phyloP scores from a whole-genome alignment of 1,284 basidiomycete genomes.

The Leccinum angustisporum region DNA sequence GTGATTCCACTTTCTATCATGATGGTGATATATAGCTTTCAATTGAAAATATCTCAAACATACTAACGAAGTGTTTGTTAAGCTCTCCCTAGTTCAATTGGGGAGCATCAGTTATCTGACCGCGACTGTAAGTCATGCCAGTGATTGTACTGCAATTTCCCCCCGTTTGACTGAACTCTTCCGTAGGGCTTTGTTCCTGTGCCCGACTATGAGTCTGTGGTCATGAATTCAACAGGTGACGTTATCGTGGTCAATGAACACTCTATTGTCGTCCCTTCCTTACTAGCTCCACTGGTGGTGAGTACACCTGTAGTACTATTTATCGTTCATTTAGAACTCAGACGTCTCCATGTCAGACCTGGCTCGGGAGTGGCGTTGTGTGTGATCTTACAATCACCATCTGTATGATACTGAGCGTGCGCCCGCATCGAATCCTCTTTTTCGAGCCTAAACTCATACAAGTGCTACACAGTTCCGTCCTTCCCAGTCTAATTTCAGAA shows the following conservation, averaged over 20 bases:
- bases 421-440: background rate
- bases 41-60: too few relatives aligned
- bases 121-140: background rate
- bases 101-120: too few relatives aligned
- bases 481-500: background rate
- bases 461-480: background rate
- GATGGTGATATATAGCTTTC: conserved; percentile 2
- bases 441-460: background rate
- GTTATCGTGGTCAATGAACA: too few relatives aligned
- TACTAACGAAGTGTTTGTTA: background rate
- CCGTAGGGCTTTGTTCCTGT: too few relatives aligned
- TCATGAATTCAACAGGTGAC: too few relatives aligned
- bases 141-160: background rate
- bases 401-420: background rate
- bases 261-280: too few relatives aligned
- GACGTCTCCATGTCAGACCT: background rate
- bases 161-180: background rate
- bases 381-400: background rate
- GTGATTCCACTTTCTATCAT: background rate
- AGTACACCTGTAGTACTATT: background rate
- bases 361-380: background rate
- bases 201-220: too few relatives aligned
- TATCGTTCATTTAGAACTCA: background rate
- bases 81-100: background rate
- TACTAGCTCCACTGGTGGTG: background rate